phyloP scores from a whole-genome alignment of 306 rosid genomes.

The Quillaja saponaria region DNA sequence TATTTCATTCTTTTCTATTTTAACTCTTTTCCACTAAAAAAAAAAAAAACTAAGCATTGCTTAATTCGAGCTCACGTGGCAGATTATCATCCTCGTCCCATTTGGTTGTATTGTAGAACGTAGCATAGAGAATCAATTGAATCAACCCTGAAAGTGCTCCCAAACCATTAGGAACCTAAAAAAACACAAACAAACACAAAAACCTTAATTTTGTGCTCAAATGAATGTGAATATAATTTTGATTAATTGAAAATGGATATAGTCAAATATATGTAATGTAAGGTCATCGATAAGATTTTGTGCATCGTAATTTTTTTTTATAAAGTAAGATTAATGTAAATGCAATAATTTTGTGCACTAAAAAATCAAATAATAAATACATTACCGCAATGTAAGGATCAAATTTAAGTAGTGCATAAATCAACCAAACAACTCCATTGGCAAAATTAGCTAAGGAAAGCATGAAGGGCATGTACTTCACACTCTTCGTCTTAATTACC shows the following conservation, averaged over 20 bases:
- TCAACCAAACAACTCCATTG: conserved; percentile 58
- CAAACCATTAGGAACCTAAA: conserved; percentile 55
- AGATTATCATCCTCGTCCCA: conserved; percentile 47
- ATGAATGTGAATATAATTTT: too few species aligned
- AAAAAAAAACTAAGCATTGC: too few species aligned
- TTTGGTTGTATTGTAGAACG: conserved; percentile 51
- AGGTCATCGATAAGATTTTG: too few species aligned
- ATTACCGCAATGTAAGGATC: conserved; percentile 67
- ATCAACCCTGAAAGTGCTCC: conserved; percentile 60
- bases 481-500: conserved; percentile 74
- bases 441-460: conserved; percentile 64
- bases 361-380: not conserved
- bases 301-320: too few species aligned
- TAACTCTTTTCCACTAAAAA: not conserved
- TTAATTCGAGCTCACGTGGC: conserved; percentile 30
- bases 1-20: not conserved
- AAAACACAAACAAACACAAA: not conserved
- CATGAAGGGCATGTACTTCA: conserved; percentile 82
- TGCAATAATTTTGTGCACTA: too few species aligned
- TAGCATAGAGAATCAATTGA: conserved; percentile 61
- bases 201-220: too few species aligned
- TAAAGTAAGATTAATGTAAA: not conserved
- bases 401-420: conserved; percentile 59
- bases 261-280: too few species aligned
- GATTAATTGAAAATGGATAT: too few species aligned